Evolutionary conservation across 495 filamentous ascomycete species (phyloP).

Genomic region (Trichoderma asperelloides): DNA sequence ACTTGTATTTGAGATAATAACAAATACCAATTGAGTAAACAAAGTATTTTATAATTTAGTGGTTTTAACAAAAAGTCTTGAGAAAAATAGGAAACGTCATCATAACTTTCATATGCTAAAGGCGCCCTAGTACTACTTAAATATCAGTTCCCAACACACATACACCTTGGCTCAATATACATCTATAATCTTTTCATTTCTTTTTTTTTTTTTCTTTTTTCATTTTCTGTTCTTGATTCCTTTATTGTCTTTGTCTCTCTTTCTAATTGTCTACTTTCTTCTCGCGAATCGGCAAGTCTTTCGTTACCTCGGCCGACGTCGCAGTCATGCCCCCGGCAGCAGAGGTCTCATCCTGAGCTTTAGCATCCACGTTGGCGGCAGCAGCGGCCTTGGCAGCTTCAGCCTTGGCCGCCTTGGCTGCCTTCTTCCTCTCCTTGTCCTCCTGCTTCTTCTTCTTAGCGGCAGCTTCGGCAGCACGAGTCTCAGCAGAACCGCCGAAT

Average conservation of each 20-base stretch:
- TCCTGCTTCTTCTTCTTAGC: conserved; percentile 52
- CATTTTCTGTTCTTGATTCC: background rate
- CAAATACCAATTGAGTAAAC: no score
- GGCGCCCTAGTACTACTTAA: background rate
- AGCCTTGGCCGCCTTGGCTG: conserved; percentile 37
- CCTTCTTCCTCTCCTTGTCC: conserved; percentile 38
- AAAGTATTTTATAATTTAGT: no score
- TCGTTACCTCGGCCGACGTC: conserved; percentile 13
- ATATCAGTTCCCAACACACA: background rate
- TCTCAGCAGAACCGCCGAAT: conserved; percentile 68
- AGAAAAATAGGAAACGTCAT: no score
- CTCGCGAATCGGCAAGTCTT: conserved; percentile 18
- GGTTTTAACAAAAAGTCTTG: no score
- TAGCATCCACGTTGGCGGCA: background rate
- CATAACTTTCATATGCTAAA: background rate
- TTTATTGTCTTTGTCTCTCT: background rate
- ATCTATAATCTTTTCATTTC: background rate
- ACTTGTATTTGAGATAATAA: no score
- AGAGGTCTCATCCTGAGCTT: conserved; percentile 4
- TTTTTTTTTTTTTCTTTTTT: background rate
- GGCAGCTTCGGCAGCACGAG: conserved; percentile 45
- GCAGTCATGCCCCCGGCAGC: background rate
- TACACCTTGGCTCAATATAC: background rate
- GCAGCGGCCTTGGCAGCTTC: conserved; percentile 16
- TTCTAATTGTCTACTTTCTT: conserved; percentile 13